Evolutionary conservation across 768 basidiomycete genomes (phyloP), one percentile per base, ranked within the genome.

Genomic region (Kwoniella newhampshirensis): DNA sequence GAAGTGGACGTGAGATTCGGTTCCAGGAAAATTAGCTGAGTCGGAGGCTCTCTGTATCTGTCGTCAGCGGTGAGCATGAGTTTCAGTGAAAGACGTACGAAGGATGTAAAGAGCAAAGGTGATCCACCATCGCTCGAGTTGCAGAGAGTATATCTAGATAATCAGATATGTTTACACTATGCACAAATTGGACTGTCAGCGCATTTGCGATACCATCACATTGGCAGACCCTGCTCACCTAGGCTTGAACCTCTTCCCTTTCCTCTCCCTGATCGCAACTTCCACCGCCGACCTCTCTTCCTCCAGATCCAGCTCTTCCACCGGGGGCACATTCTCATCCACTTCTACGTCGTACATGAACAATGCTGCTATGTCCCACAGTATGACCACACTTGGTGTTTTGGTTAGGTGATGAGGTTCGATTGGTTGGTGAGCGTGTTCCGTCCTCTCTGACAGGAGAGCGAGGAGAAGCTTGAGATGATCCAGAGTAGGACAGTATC

Each of bases 1-100:
- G 51, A 54, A 9, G 28, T 9, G 3, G 26, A 11, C 28, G 51
- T 36, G 7, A 71, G 51, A 23, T 59, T 45, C 4, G 70, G 70
- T 51, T 71, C 70, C 9, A 71, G 67, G n/a, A 71, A 44, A 17
- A 67, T 46, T 7, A 71, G 53, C 35, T 65, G 64, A 4, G 51
- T 41, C 26, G 58, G 56, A 12, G 66, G 53, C 11, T 44, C 40
- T 1, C 63, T 57, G 45, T 4, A 17, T 13, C 13, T 17, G 15
- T 32, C 23, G 47, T 49, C 20, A 49, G 47, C 47, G 32, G 27
- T n/a, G 20, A 17, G 49, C 36, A 47, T 43, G n/a, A 23, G 35
- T 20, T 5, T 20, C n/a, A 7, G 52, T 3, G 35, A 26, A 28
- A 8, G 40, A 35, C 30, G 32, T 36, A 66, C 64, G 46, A 44